phyloP scores from a whole-genome alignment of 495 filamentous ascomycete genomes.

The Aspergillus nanangensis region DNA sequence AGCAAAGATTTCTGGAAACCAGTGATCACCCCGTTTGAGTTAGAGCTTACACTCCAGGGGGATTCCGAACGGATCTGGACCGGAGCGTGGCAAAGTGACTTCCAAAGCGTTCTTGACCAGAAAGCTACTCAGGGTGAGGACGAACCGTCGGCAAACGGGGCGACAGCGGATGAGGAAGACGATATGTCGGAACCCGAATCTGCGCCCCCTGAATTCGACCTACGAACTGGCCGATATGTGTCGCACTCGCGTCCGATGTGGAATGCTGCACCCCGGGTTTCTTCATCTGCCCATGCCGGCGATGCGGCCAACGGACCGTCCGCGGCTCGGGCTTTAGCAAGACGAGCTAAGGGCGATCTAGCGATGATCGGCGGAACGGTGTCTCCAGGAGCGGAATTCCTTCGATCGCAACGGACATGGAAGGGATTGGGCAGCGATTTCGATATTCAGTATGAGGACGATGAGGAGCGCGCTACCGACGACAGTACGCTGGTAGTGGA shows the following conservation, averaged over 20 bases:
- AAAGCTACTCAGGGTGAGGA: slow-evolving; percentile 17
- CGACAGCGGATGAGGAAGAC: slow-evolving; percentile 28
- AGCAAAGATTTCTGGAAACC: slow-evolving; percentile 81
- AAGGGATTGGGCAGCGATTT: slow-evolving; percentile 89
- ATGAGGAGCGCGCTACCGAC: slow-evolving; percentile 25
- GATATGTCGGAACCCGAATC: slow-evolving; percentile 59
- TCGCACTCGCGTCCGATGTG: slow-evolving; percentile 79
- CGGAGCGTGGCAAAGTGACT: slow-evolving; percentile 72
- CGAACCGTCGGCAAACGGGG: slow-evolving; percentile 16
- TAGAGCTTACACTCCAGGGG: slow-evolving; percentile 64
- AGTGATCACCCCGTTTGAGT: slow-evolving; percentile 88
- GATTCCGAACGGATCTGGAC: slow-evolving; percentile 73
- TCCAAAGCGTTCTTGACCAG: slow-evolving; percentile 52
- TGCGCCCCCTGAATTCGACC: slow-evolving; percentile 84
- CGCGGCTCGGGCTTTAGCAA: slow-evolving; percentile 45
- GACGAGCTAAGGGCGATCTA: slow-evolving; percentile 64
- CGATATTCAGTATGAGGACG: slow-evolving; percentile 59
- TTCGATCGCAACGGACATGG: slow-evolving; percentile 83
- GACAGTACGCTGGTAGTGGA: slow-evolving; percentile 63
- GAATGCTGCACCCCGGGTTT: slow-evolving; percentile 28
- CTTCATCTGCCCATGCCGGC: slow-evolving; percentile 29
- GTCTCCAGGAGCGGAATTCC: slow-evolving; percentile 88
- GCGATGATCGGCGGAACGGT: slow-evolving; percentile 71
- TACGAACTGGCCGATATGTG: slow-evolving; percentile 82
- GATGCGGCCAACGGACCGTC: slow-evolving; percentile 24